Evolutionary conservation across 1,284 basidiomycete genomes (phyloP).

Genomic region (Ganoderma multipileum): DNA sequence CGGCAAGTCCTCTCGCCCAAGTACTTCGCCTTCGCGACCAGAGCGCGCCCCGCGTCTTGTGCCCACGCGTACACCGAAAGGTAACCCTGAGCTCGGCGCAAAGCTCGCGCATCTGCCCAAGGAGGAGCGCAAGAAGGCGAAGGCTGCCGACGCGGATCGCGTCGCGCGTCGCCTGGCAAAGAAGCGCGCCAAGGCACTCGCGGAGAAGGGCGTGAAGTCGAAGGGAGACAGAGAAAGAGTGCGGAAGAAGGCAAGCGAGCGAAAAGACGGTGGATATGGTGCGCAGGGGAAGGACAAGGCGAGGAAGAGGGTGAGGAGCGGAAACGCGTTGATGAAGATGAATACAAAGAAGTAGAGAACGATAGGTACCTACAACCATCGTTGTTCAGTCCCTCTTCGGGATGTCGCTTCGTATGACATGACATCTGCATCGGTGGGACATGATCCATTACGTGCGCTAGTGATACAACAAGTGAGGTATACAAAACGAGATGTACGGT

Average conservation of each 20-base stretch:
- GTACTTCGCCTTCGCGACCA: background rate
- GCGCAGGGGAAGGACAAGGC: constrained; percentile 38
- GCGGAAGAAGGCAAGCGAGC: constrained; percentile 54
- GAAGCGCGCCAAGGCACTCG: constrained; percentile 78
- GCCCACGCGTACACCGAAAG: constrained; percentile 62
- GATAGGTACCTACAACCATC: too few relatives aligned
- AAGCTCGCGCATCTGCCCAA: constrained; percentile 82
- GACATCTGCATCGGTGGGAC: background rate
- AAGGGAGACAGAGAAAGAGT: constrained; percentile 48
- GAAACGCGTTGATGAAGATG: constrained; percentile 59
- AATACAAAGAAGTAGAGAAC: constrained; percentile 64
- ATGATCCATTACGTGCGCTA: constrained; percentile 16
- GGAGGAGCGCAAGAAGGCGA: constrained; percentile 84
- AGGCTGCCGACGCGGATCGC: constrained; percentile 79
- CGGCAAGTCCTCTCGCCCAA: constrained; percentile 24
- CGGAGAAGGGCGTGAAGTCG: constrained; percentile 49
- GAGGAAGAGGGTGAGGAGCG: constrained; percentile 63
- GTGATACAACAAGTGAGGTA: constrained; percentile 31
- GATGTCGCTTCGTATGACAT: background rate
- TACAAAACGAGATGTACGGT: constrained; percentile 22
- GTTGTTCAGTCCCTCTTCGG: too few relatives aligned
- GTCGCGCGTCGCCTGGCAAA: constrained; percentile 86
- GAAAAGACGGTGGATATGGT: constrained; percentile 34
- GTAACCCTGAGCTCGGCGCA: constrained; percentile 81
- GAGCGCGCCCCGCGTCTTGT: constrained; percentile 15